These are phyloP conservation scores for Colletotrichum lentis DNA, from an alignment of 2,329 filamentous ascomycete genomes.

Conservation along the genomic window DNA sequence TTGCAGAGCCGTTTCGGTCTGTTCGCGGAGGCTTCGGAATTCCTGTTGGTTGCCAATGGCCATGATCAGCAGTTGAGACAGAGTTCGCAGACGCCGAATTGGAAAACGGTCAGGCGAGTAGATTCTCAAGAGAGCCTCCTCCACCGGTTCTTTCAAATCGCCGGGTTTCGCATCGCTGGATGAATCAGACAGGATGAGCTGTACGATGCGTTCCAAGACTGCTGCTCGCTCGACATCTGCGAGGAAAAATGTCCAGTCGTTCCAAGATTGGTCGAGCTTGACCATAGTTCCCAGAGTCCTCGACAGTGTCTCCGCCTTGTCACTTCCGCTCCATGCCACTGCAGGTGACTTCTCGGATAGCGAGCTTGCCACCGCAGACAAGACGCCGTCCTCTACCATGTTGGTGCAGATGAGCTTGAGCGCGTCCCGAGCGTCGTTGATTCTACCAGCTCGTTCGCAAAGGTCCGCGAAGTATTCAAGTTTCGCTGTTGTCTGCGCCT, in stretches of 20 bases:
- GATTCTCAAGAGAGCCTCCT: constrained; percentile 58
- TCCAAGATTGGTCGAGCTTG: constrained; percentile 64
- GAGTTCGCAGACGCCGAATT: constrained; percentile 60
- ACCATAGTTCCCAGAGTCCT: constrained; percentile 67
- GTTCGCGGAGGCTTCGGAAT: constrained; percentile 50
- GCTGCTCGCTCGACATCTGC: constrained; percentile 62
- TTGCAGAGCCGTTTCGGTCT: constrained; percentile 51
- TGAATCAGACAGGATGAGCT: constrained; percentile 54
- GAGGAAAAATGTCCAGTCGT: constrained; percentile 65
- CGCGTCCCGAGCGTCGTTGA: constrained; percentile 65
- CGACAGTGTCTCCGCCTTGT: constrained; percentile 62
- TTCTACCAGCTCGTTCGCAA: constrained; percentile 61
- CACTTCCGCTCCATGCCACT: constrained; percentile 61
- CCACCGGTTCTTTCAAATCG: constrained; percentile 53
- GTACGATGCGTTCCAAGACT: constrained; percentile 67
- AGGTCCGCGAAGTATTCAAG: constrained; percentile 72
- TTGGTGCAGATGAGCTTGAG: constrained; percentile 68
- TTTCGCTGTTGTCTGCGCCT: constrained; percentile 68
- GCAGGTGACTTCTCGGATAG: constrained; percentile 60
- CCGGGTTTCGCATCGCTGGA: constrained; percentile 45
- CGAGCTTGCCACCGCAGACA: constrained; percentile 61
- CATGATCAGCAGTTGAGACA: constrained; percentile 59
- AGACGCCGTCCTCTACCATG: constrained; percentile 65
- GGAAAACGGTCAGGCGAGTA: constrained; percentile 61
- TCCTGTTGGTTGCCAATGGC: constrained; percentile 56